Evolutionary conservation across 768 basidiomycete genomes (phyloP).

Genomic region (Phylloporus rhodoxanthus): DNA sequence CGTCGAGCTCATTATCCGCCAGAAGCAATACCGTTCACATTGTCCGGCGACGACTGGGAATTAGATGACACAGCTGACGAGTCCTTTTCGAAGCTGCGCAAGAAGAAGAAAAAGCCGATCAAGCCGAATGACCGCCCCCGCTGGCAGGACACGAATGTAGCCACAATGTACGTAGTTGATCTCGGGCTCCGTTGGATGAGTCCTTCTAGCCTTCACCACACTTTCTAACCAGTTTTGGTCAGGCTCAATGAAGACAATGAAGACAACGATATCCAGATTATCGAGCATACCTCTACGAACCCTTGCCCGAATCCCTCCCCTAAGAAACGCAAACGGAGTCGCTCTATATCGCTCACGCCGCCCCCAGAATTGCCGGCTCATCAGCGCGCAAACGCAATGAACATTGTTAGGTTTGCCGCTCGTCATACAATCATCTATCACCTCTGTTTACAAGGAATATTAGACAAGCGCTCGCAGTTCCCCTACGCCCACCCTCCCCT

Average conservation of each 20-base stretch:
- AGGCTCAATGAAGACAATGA: slow-evolving; percentile 44
- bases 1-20: slow-evolving; percentile 6
- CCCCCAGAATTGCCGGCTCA: slow-evolving; percentile 56
- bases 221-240: slow-evolving; percentile 8
- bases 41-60: slow-evolving; percentile 23
- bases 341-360: slow-evolving; percentile 71
- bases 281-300: slow-evolving; percentile 31
- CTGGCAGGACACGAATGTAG: slow-evolving; percentile 40
- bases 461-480: slow-evolving; percentile 45
- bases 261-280: slow-evolving; percentile 40
- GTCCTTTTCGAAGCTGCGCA: slow-evolving; percentile 34
- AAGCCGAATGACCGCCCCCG: slow-evolving; percentile 28
- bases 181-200: not conserved
- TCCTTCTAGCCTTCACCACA: slow-evolving; percentile 6
- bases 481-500: slow-evolving; percentile 45
- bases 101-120: slow-evolving; percentile 37
- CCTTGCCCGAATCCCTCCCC: slow-evolving; percentile 17
- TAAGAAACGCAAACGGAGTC: slow-evolving; percentile 46
- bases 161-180: slow-evolving; percentile 35
- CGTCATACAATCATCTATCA: not conserved
- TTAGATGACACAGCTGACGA: slow-evolving; percentile 6
- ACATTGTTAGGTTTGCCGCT: slow-evolving; percentile 51
- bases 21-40: slow-evolving; percentile 21
- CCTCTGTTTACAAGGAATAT: slow-evolving; percentile 3
- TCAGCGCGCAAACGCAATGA: slow-evolving; percentile 50